Evolutionary conservation across 345 rosid genomes (phyloP), one percentile per base, ranked within the genome.

Genomic region (Streptanthus diversifolius): DNA sequence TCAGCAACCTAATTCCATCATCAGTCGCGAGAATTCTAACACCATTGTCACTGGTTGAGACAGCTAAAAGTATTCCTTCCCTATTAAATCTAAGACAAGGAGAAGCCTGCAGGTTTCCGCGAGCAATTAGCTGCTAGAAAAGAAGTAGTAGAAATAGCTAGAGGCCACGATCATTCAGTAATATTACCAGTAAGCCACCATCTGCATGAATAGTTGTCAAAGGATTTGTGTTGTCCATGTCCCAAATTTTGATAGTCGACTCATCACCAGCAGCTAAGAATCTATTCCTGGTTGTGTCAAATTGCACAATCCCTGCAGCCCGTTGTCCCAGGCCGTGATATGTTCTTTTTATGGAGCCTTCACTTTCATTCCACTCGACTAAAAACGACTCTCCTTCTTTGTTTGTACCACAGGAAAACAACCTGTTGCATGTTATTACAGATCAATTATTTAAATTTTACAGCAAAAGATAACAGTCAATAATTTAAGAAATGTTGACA

Each of bases 261-360:
- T 92, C 96, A 61, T 92, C 98, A 68, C 96, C 93, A 79, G 88
- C 93, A 75, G 89, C 96, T 85, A 92, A 82, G 68, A 86, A 88
- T 70, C 84, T 80, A 71, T 85, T 92, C 82, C 84, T 88, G 29
- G 88, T 89, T 21, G 92, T 92, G 76, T 92, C 96, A 64, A 92
- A 92, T 70, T 92, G 93, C 76, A 92, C 96, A 77, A 88, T 68
- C 39, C 88, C 93, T 2, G 22, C 80, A 54, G 96, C 77, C 43
- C 84, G 82, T 84, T 90, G 88, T 54, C 87, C 68, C 12, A 63
- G 54, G 53, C 68, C 68, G n/a, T 8, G 68, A 44, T 63, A 63
- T 10, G 54, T 44, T 63, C 68, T 43, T 44, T 43, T 63, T 29
- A 63, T 9, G 17, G 68, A 43, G 3, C 68, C 68, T 29, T 63